Percentiles rank a stretch among this genome's conserved stretches.
Conservation (phyloP, 225 moss, liverwort and hornwort species). For the Ulota crispa region DNA sequence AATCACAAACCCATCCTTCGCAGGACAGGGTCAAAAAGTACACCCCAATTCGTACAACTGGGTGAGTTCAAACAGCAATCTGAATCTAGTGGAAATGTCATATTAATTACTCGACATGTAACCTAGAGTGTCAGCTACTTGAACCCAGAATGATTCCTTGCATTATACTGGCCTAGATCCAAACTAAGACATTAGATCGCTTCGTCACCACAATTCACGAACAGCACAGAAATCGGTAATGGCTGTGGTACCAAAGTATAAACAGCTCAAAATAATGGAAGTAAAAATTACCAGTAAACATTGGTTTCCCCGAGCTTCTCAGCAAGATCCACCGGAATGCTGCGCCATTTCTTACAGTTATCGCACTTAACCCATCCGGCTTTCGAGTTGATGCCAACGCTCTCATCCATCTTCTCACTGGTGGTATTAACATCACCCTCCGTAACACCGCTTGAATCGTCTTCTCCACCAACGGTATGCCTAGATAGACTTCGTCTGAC, state of each 20-base stretch:
- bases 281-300: slow-evolving; percentile 63
- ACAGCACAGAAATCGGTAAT: not conserved
- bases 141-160: not conserved
- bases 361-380: slow-evolving; percentile 92
- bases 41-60: not conserved
- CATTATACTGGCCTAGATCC: slow-evolving; percentile 1
- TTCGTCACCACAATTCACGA: slow-evolving; percentile 12
- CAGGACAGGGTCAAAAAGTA: slow-evolving; percentile 1
- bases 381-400: slow-evolving; percentile 51
- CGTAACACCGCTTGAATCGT: slow-evolving; percentile 82
- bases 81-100: not conserved
- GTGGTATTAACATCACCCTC: slow-evolving; percentile 71
- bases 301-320: slow-evolving; percentile 82
- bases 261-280: not conserved
- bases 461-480: slow-evolving; percentile 64
- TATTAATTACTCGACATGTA: not conserved
- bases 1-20: not conserved
- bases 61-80: not conserved
- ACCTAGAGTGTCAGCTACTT: not conserved
- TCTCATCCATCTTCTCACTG: slow-evolving; percentile 62
- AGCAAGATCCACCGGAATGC: slow-evolving; percentile 89
- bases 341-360: slow-evolving; percentile 88
- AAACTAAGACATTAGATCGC: not conserved
- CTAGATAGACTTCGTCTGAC: slow-evolving; percentile 32
- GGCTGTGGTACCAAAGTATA: not conserved